These are phyloP conservation scores for Teratosphaeria viscida DNA, from an alignment of 2,329 filamentous ascomycete genomes.

Conservation along the genomic window DNA sequence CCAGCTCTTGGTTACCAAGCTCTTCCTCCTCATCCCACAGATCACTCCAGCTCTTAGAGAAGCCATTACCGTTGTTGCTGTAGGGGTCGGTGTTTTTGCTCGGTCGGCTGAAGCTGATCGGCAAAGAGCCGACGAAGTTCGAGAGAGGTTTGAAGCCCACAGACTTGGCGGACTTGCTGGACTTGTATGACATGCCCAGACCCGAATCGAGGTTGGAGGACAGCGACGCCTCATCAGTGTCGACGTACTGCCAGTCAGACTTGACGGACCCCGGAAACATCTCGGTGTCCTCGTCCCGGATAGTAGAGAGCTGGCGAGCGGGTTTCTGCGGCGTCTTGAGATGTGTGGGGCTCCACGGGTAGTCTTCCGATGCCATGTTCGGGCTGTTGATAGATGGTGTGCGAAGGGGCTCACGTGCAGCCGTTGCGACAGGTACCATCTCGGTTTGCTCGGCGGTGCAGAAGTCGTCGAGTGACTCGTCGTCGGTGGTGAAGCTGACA, in stretches of 20 bases:
- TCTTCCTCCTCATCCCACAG: conserved; percentile 92
- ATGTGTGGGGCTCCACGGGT: conserved; percentile 59
- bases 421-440: conserved; percentile 58
- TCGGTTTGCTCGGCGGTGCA: conserved; percentile 66
- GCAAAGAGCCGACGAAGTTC: conserved; percentile 63
- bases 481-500: conserved; percentile 85
- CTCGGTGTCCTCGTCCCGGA: conserved; percentile 73
- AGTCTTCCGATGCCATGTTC: conserved; percentile 61
- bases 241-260: conserved; percentile 60
- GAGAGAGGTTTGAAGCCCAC: conserved; percentile 55
- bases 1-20: conserved; percentile 51
- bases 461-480: conserved; percentile 88
- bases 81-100: conserved; percentile 47
- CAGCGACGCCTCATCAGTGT: conserved; percentile 67
- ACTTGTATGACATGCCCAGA: conserved; percentile 70
- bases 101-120: conserved; percentile 46
- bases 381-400: conserved; percentile 92
- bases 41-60: conserved; percentile 99
- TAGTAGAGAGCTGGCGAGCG: conserved; percentile 76
- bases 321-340: conserved; percentile 61
- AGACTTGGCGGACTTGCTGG: conserved; percentile 35
- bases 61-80: conserved; percentile 31
- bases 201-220: conserved; percentile 78
- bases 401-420: conserved; percentile 87
- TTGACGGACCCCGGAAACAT: conserved; percentile 71